A percentile compares a stretch with the other conserved stretches of the same genome.
phyloP scores from a whole-genome alignment of 768 basidiomycete genomes.

The Boletus subcaerulescens region DNA sequence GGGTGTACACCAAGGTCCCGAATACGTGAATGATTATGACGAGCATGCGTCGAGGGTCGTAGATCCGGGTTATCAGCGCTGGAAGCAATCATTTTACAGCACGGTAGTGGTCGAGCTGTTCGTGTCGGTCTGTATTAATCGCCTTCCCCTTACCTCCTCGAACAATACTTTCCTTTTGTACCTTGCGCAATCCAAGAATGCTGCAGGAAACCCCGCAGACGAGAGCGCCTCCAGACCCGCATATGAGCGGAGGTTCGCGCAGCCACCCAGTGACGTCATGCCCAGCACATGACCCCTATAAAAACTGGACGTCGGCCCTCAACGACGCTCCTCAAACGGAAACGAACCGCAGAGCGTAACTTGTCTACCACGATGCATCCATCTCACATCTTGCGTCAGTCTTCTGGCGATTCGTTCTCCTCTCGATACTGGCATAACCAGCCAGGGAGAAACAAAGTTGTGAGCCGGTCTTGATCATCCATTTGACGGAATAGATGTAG shows the following conservation, averaged over 20 bases:
- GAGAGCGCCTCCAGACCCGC: too few relatives aligned
- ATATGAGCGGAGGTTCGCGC: too few relatives aligned
- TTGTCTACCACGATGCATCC: slow-evolving; percentile 20
- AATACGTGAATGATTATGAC: neutral
- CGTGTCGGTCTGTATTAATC: too few relatives aligned
- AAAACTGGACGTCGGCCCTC: slow-evolving; percentile 15
- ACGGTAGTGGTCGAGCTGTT: too few relatives aligned
- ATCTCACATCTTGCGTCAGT: slow-evolving; percentile 22
- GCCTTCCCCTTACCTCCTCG: too few relatives aligned
- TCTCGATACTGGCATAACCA: slow-evolving; percentile 35
- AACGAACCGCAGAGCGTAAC: neutral
- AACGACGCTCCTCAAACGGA: slow-evolving; percentile 6
- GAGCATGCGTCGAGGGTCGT: neutral
- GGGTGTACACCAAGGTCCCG: neutral
- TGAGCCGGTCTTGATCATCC: slow-evolving; percentile 6
- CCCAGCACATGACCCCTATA: slow-evolving; percentile 20
- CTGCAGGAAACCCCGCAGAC: too few relatives aligned
- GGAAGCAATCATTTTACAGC: too few relatives aligned
- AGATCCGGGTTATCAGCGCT: too few relatives aligned
- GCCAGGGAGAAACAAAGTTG: slow-evolving; percentile 32
- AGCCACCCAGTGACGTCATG: slow-evolving; percentile 28
- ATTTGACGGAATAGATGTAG: too few relatives aligned
- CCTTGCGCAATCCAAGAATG: too few relatives aligned
- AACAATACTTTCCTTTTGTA: too few relatives aligned
- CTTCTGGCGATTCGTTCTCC: slow-evolving; percentile 25